Conservation (phyloP, 768 basidiomycete genomes). For the Hemileccinum impolitum region DNA sequence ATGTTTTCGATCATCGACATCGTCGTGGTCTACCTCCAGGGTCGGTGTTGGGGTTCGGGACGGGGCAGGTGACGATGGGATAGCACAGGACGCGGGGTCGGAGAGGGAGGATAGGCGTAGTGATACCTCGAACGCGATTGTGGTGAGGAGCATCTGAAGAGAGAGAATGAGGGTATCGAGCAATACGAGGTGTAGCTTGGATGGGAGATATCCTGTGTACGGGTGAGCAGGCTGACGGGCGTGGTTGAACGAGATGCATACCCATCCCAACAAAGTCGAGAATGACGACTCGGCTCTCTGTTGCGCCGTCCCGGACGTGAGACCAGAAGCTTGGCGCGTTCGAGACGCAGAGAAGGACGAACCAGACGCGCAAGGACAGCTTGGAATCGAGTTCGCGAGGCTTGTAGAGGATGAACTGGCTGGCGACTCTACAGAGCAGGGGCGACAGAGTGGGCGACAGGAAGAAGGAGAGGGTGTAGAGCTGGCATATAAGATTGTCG, state of each 20-base stretch:
- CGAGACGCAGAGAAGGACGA: conserved; percentile 52
- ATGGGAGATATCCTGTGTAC: conserved; percentile 53
- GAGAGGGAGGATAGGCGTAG: conserved; percentile 37
- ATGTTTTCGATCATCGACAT: conserved; percentile 16
- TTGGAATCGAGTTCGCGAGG: conserved; percentile 65
- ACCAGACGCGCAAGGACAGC: conserved; percentile 68
- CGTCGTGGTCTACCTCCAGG: conserved; percentile 22
- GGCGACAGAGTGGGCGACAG: conserved; percentile 59
- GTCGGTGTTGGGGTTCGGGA: conserved; percentile 21
- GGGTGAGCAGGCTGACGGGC: conserved; percentile 8
- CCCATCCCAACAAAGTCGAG: conserved; percentile 81
- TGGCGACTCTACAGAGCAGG: conserved; percentile 42
- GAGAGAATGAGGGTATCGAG: conserved; percentile 67
- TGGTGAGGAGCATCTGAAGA: conserved; percentile 63
- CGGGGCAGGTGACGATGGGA: conserved; percentile 24
- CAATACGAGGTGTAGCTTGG: conserved; percentile 58
- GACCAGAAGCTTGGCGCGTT: conserved; percentile 60
- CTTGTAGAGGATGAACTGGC: conserved; percentile 64
- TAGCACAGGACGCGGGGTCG: conserved; percentile 39
- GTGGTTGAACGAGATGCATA: conserved; percentile 32
- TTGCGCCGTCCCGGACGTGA: conserved; percentile 51
- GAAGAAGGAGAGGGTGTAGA: conserved; percentile 75
- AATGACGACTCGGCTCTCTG: conserved; percentile 59
- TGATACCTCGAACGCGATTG: conserved; percentile 64
- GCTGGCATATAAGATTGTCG: conserved; percentile 66